Evolutionary conservation across 306 rosid genomes (phyloP).

Genomic region (Delonix regia): DNA sequence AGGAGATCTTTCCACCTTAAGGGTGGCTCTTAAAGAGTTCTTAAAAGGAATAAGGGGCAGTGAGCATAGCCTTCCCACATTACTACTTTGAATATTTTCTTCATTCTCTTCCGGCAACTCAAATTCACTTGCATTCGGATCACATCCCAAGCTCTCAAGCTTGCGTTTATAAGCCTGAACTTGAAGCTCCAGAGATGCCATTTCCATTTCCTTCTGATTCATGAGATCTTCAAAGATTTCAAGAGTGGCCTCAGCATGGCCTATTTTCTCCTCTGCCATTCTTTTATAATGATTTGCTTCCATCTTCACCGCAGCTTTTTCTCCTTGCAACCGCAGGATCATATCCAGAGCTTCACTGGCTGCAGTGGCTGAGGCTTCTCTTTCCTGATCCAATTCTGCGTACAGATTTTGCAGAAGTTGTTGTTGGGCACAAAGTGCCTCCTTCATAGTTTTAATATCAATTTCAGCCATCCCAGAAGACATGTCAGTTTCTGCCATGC

Average conservation of each 20-base stretch:
- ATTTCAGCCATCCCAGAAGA: conserved; percentile 53
- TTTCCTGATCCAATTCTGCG: conserved; percentile 79
- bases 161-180: conserved; percentile 70
- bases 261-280: conserved; percentile 90
- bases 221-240: conserved; percentile 72
- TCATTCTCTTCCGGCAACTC: conserved; percentile 54
- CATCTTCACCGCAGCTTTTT: conserved; percentile 91
- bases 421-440: conserved; percentile 77
- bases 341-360: conserved; percentile 89
- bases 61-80: conserved; percentile 63
- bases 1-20: conserved; percentile 53
- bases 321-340: conserved; percentile 94
- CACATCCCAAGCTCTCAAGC: conserved; percentile 65
- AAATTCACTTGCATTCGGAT: conserved; percentile 55
- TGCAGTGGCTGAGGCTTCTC: conserved; percentile 90
- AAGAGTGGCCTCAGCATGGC: conserved; percentile 76
- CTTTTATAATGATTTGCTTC: conserved; percentile 91
- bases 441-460: conserved; percentile 61
- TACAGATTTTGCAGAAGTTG: conserved; percentile 79
- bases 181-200: conserved; percentile 80
- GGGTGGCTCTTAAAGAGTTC: conserved; percentile 42
- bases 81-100: conserved; percentile 43
- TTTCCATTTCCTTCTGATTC: conserved; percentile 84
- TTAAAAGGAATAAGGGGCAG: conserved; percentile 62
- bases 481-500: conserved; percentile 49